Base-by-base conservation (phyloP, 331 rosid genomes). In the Malus hybrid region DNA sequence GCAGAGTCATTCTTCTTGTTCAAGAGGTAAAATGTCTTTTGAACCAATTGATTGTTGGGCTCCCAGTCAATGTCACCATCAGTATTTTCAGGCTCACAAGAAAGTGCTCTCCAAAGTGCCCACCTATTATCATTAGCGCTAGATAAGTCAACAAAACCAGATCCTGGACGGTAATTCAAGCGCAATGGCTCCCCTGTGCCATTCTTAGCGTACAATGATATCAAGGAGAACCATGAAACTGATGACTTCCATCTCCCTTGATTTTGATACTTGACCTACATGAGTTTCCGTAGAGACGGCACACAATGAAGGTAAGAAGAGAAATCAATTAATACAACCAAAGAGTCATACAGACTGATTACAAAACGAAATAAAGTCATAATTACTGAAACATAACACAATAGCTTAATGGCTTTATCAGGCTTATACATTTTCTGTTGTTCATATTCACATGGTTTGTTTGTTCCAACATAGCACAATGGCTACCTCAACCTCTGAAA, bases 1-100 rank as follows among this genome's bases (percentile, higher is more conserved):
- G 89, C 93, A 83, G 87, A 92, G 79, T 84, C 89, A 78, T 85
- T 94, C 87, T 76, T 90, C 87, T 89, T 87, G 87, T 94, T 94
- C 78, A 84, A 86, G 72, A 92, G 90, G 88, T 84, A 86, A 82
- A 89, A 87, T 39, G 84, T 86, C 84, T 76, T 79, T 73, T 84
- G 88, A 42, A 79, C 63, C 83, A 86, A 74, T 71, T 85, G 96
- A 83, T 78, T 83, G 84, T 78, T 79, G 78, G 83, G 85, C 80
- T 88, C 96, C 89, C 88, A 85, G 78, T 92, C 88, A 60, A 77
- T 57, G 73, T 83, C 87, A 65, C 87, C 88, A 52, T 75, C 88
- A 67, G 74, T 79, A 73, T 75, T 87, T 78, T 86, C 90, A 65
- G 75, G 80, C 59, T 83, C 83, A 74, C 75, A 73, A 80, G 92